Conservation (phyloP, 1,139 yeast genomes). For the Candida frijolesensis region DNA sequence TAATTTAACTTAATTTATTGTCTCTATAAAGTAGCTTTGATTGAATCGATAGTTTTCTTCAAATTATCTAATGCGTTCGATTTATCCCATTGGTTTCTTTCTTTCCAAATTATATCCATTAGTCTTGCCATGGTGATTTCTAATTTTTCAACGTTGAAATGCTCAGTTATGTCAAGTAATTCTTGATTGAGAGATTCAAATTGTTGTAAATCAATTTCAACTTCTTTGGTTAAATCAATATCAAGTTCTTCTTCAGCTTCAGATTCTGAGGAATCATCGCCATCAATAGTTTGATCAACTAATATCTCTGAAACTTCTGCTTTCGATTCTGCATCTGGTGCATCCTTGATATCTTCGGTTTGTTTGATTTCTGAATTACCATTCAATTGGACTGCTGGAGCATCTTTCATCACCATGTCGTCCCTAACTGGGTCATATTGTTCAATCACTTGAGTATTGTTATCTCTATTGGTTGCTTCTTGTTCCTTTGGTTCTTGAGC, state of each 20-base stretch:
- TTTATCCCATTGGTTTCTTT: conserved; percentile 70
- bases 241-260: conserved; percentile 27
- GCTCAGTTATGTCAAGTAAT: conserved; percentile 43
- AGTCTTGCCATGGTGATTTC: conserved; percentile 74
- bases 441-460: not conserved
- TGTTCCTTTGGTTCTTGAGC: not conserved
- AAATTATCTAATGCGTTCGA: conserved; percentile 36
- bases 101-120: conserved; percentile 76
- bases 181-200: conserved; percentile 22
- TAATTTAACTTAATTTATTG: not conserved
- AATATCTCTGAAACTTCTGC: conserved; percentile 3
- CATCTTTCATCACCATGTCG: conserved; percentile 2
- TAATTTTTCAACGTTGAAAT: conserved; percentile 64
- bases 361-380: conserved; percentile 1
- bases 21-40: conserved; percentile 13
- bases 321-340: not conserved
- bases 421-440: not conserved
- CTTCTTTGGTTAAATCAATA: conserved; percentile 19
- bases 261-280: conserved; percentile 22
- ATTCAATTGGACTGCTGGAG: not conserved
- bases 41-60: conserved; percentile 20
- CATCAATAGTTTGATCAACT: conserved; percentile 1
- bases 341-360: not conserved
- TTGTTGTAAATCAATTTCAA: conserved; percentile 19
- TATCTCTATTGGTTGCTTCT: not conserved